Percentiles rank a stretch among this genome's conserved stretches.
Conservation (phyloP, 2,329 filamentous ascomycete genomes). For the Fusarium veterinarium region DNA sequence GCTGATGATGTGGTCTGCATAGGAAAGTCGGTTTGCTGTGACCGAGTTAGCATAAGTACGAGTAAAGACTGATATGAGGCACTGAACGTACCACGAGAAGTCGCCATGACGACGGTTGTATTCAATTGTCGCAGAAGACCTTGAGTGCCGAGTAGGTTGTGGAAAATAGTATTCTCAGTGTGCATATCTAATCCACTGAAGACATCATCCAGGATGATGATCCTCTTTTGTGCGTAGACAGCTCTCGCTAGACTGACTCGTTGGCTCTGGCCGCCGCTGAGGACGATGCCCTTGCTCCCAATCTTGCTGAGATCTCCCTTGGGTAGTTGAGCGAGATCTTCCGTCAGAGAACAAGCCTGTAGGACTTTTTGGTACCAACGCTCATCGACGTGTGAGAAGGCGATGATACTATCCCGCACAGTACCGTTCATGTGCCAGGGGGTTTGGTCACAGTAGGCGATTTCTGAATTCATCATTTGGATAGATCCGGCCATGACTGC, state of each 20-base stretch:
- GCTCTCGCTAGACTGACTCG: constrained; percentile 48
- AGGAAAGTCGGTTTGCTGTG: constrained; percentile 18
- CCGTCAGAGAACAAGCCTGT: constrained; percentile 31
- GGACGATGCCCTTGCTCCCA: constrained; percentile 51
- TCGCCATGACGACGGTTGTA: constrained; percentile 17
- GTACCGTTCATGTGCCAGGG: constrained; percentile 48
- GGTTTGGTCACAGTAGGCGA: constrained; percentile 44
- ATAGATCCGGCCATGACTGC: constrained; percentile 17
- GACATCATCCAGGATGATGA: constrained; percentile 48
- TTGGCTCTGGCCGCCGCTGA: constrained; percentile 54
- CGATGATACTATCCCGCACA: constrained; percentile 50
- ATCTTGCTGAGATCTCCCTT: constrained; percentile 49
- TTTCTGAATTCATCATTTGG: background rate
- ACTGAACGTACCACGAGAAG: constrained; percentile 21
- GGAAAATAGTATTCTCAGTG: constrained; percentile 42
- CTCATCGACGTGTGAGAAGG: constrained; percentile 40
- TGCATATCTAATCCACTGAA: constrained; percentile 48
- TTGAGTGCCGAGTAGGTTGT: constrained; percentile 38
- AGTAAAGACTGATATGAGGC: background rate
- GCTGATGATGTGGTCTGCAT: constrained; percentile 31
- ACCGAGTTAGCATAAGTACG: background rate
- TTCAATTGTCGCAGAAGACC: constrained; percentile 37
- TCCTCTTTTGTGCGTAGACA: constrained; percentile 42
- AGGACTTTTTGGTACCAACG: constrained; percentile 47
- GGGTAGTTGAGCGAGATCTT: constrained; percentile 46